Evolutionary conservation across 163 green algal genomes (phyloP).

Genomic region (Scenedesmus sp.): DNA sequence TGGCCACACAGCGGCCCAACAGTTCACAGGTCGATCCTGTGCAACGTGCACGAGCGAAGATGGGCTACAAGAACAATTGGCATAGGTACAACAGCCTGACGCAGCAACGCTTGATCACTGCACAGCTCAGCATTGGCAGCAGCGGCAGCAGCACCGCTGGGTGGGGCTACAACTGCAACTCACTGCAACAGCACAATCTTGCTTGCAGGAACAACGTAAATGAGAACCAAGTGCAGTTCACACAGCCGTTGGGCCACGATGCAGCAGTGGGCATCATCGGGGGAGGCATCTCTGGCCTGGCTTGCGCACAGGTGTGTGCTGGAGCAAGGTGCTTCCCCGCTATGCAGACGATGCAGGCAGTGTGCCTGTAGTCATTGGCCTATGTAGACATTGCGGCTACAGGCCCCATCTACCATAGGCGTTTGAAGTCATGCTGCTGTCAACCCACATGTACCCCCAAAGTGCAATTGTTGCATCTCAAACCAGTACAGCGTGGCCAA

Average conservation of each 20-base stretch:
- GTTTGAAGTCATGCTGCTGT: too few relatives aligned
- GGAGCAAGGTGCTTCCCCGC: not conserved
- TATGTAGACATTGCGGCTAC: too few relatives aligned
- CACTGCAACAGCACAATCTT: not conserved
- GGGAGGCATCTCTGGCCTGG: conserved; percentile 77
- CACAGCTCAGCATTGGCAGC: too few relatives aligned
- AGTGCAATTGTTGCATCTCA: too few relatives aligned
- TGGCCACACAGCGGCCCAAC: not conserved
- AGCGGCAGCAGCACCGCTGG: not conserved
- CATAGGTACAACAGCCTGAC: conserved; percentile 6
- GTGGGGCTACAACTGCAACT: not conserved
- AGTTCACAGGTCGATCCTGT: conserved; percentile 24
- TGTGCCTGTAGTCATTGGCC: not conserved
- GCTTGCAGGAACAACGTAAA: conserved; percentile 22
- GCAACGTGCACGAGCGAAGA: conserved; percentile 36
- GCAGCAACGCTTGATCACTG: not conserved
- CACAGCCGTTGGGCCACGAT: conserved; percentile 26
- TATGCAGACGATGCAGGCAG: not conserved
- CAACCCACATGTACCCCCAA: too few relatives aligned
- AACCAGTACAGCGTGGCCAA: too few relatives aligned
- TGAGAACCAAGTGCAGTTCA: conserved; percentile 45
- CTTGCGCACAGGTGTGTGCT: conserved; percentile 67
- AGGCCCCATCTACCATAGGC: too few relatives aligned
- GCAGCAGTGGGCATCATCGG: conserved; percentile 79
- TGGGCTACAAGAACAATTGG: conserved; percentile 67